A percentile compares a stretch with the other conserved stretches of the same genome.
Conservation (phyloP, 352 stramenopile species). For the Pythium periplocum region DNA sequence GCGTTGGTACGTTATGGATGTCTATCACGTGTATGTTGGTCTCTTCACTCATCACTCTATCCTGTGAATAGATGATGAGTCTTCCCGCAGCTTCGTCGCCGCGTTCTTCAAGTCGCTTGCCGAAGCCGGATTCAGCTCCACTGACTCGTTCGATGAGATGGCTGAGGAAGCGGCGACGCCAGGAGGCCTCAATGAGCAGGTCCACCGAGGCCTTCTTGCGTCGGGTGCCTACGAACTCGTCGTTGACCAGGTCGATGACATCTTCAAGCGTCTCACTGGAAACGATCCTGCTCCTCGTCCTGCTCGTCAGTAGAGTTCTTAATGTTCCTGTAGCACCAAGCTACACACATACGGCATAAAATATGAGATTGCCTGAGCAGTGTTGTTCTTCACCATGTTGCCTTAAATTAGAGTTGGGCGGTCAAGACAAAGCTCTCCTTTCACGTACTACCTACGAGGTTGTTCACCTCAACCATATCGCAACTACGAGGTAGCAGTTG, state of each 20-base stretch:
- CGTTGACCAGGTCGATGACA: slow-evolving; percentile 73
- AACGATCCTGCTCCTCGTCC: slow-evolving; percentile 54
- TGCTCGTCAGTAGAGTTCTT: slow-evolving; percentile 13
- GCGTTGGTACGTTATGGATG: slow-evolving; percentile 48
- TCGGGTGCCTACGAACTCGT: slow-evolving; percentile 78
- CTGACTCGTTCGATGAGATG: slow-evolving; percentile 78
- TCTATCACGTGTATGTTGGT: not conserved
- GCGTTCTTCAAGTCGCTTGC: slow-evolving; percentile 83
- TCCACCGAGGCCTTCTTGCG: slow-evolving; percentile 59
- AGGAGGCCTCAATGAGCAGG: slow-evolving; percentile 80
- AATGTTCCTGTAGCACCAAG: too few relatives aligned
- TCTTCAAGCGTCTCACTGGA: slow-evolving; percentile 76
- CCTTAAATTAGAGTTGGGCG: too few relatives aligned
- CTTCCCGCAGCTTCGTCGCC: slow-evolving; percentile 74
- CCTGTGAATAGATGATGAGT: slow-evolving; percentile 34
- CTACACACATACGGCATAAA: too few relatives aligned
- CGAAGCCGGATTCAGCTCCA: slow-evolving; percentile 62
- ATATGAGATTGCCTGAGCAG: too few relatives aligned
- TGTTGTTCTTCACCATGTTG: too few relatives aligned
- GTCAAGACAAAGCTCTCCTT: too few relatives aligned
- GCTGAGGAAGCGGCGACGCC: slow-evolving; percentile 75
- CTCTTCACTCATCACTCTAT: not conserved
- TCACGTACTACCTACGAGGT: too few relatives aligned
- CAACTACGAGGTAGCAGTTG: too few relatives aligned
- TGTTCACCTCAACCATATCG: too few relatives aligned